Evolutionary conservation across 441 rosid species (phyloP), one percentile per base, ranked within the genome.

Genomic region (Dalechampia spathulata): DNA sequence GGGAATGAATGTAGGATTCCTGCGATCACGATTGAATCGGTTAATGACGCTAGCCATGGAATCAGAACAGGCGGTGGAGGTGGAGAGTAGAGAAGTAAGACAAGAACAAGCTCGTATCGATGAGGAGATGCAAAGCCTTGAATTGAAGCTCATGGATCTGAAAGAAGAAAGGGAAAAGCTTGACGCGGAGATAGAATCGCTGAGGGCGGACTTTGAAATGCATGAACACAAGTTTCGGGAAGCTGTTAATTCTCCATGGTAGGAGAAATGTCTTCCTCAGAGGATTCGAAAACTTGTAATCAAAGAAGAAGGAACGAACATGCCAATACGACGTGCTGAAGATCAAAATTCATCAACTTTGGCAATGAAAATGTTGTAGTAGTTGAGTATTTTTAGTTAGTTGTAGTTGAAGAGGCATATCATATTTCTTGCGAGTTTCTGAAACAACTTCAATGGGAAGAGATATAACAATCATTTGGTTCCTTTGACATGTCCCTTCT

Each of bases 1-100:
- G 61, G 86, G 86, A 42, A 80, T 80, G 81, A 73, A 75, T 10
- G 77, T 75, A 9, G 77, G 74, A 47, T 80, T 75, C 55, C 55
- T 80, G 21, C 77, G 78, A 9, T 60, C 62, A 51, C 70, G 81
- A 30, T 56, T 80, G 66, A 60, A 58, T 25, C 43, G 56, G 53
- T 44, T 77, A 52, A 62, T 66, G 66, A 61, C 28, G 39, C 68
- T 80, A n/a, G 68, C 75, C 4, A 25, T 34, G 5, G 73, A 77
- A 58, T 65, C 74, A 58, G 76, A 71, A 37, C 65, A 62, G 59
- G 66, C 74, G 15, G 47, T 62, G 37, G 74, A 72, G 52, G 52
- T 70, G 19, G 70, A 69, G 46, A 52, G 55, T 28, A 69, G 69
- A 50, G 77, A 71, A 52, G 62, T 44, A 10, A 46, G 58, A 65